Base-by-base conservation (phyloP, 78 protist genomes). In the Bodo saltans region DNA sequence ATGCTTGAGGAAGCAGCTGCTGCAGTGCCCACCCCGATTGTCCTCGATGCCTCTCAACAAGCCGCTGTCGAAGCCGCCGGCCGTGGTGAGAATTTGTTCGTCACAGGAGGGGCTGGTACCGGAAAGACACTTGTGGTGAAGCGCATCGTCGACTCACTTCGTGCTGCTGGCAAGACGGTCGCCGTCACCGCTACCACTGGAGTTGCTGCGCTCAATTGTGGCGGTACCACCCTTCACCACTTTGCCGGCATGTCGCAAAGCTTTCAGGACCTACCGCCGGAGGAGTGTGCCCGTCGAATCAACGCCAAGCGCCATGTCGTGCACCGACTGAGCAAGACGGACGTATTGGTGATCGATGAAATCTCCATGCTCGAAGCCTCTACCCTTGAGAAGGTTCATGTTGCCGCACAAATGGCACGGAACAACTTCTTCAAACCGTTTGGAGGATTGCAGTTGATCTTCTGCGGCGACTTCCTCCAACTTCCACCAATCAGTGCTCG, bases 391-490 rank as follows among this genome's bases (percentile, higher is more conserved):
- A 78, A 89, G 74, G 67, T 92, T 21, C 90, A 94, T 23, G 42
- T 25, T 0, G 40, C 88, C 37, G 94, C 91, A 0, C 71, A 78
- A 27, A 60, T 17, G 0, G n/a, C 87, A 0, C 75, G 94, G 25
- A 40, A 33, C 26, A 37, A 3, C 52, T 1, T 1, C 53, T n/a
- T n/a, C n/a, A 0, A n/a, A 3, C 91, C 93, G 33, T 93, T 93
- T 39, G 96, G 96, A 28, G 96, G 96, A n/a, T 74, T 93, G 42
- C 95, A 92, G 76, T 21, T 93, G 0, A 12, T 93, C 1, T 35
- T 92, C 0, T 76, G 75, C 42, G 96, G 96, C 33, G 96, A 93
- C 68, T 93, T 93, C 60, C 80, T 86, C 69, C 96, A 93, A 52
- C 68, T 93, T 0, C 92, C 93, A 1, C 95, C 95, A 0, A 90